Evolutionary conservation across 2,329 filamentous ascomycete species (phyloP), one percentile per base, ranked within the genome.

Genomic region (Colletotrichum nymphaeae): DNA sequence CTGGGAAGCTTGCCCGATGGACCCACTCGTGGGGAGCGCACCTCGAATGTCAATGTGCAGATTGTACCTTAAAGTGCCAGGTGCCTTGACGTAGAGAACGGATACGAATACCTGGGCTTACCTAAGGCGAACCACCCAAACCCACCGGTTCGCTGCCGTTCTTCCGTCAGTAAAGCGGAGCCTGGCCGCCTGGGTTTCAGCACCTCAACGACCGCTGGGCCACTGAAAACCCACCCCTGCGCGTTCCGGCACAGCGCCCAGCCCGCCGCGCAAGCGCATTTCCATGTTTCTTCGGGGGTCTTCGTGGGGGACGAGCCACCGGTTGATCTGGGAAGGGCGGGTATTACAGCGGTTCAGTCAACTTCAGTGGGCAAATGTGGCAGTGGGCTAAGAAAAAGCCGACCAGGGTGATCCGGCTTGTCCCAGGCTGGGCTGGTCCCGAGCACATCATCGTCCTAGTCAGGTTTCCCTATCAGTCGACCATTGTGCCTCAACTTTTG

Each of bases 391-490:
- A 49, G 60, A 53, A 42, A 63, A 63, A 49, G 26, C 52, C 49
- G 57, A 63, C 69, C 65, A 42, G 69, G 65, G 65, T 42, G n/a
- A 65, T 60, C 66, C 66, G 66, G 59, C 70, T 73, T 73, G 70
- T 69, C 66, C 70, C 59, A 64, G 66, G 42, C 65, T 63, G 65
- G 69, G 66, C 69, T 64, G 65, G 66, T 49, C 14, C 70, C 28
- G 60, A 70, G 70, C 70, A 70, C 70, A 70, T 73, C 70, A 70
- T 73, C 55, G 70, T 70, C 60, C 66, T 37, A 56, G 66, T 56
- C 66, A 69, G 58, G 22, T 26, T 58, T 46, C 32, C 42, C 58
- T 64, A 73, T 60, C 66, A 70, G 60, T 60, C 30, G 65, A 63
- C 53, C 9, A 53, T 72, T 56, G 32, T 64, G 53, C 52, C 42